phyloP scores from a whole-genome alignment of 2,329 filamentous ascomycete genomes.

The Microdochium trichocladiopsis region DNA sequence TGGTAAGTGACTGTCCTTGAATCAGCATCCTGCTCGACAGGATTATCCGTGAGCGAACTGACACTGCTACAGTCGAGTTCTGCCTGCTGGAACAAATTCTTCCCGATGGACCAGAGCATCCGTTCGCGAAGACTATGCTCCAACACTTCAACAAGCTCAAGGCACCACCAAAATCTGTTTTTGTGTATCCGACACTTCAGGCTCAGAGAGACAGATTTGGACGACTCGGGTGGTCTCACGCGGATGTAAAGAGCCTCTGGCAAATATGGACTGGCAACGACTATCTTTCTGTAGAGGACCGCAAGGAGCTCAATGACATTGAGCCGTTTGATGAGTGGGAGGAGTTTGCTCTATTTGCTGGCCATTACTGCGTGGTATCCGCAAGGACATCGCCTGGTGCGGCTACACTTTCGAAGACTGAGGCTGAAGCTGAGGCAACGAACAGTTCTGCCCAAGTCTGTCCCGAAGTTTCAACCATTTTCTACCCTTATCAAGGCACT shows the following conservation, averaged over 20 bases:
- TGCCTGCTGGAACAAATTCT: slow-evolving; percentile 83
- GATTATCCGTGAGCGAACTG: background rate
- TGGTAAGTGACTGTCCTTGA: slow-evolving; percentile 36
- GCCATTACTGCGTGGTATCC: slow-evolving; percentile 75
- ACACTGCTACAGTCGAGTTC: slow-evolving; percentile 55
- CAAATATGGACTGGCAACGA: slow-evolving; percentile 67
- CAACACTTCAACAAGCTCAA: slow-evolving; percentile 74
- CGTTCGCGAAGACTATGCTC: slow-evolving; percentile 83
- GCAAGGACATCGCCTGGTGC: slow-evolving; percentile 37
- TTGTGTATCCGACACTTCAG: slow-evolving; percentile 58
- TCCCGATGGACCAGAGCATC: slow-evolving; percentile 69
- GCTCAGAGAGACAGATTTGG: slow-evolving; percentile 64
- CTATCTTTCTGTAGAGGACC: slow-evolving; percentile 56
- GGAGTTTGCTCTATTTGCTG: slow-evolving; percentile 78
- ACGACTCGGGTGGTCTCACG: slow-evolving; percentile 58
- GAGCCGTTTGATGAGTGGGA: slow-evolving; percentile 97
- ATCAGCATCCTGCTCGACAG: background rate
- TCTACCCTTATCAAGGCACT: slow-evolving; percentile 26
- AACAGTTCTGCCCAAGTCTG: background rate
- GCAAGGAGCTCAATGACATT: slow-evolving; percentile 56
- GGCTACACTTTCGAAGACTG: background rate
- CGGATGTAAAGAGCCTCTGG: slow-evolving; percentile 67
- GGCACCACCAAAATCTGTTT: slow-evolving; percentile 69
- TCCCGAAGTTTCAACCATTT: slow-evolving; percentile 6
- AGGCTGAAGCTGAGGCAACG: background rate